A percentile compares a stretch with the other conserved stretches of the same genome.
phyloP scores from a whole-genome alignment of 2,329 filamentous ascomycete species.

The Sclerotiophoma versabilis region DNA sequence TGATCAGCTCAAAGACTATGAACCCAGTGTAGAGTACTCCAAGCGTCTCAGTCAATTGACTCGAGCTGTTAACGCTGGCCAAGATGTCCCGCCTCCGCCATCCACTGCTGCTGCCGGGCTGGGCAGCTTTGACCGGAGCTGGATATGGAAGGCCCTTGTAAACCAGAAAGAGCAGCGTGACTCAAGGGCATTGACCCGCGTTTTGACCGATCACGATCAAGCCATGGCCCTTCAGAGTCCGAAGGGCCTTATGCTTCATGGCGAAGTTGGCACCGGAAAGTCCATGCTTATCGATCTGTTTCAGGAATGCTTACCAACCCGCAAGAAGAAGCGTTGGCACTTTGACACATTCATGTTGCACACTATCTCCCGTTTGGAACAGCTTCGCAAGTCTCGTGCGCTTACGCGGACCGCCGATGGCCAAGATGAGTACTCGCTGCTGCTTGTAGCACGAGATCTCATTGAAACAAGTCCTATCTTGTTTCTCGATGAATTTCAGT shows the following conservation, averaged over 20 bases:
- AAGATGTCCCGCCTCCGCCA: conserved; percentile 45
- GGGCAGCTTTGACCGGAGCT: conserved; percentile 36
- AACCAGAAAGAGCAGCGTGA: conserved; percentile 61
- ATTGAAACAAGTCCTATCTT: conserved; percentile 77
- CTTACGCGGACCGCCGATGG: conserved; percentile 21
- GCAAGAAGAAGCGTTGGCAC: conserved; percentile 77
- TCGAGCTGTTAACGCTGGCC: conserved; percentile 46
- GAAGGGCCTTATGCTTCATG: conserved; percentile 76
- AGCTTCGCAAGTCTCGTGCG: conserved; percentile 59
- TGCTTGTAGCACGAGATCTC: conserved; percentile 78
- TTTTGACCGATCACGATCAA: conserved; percentile 74
- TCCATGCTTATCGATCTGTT: conserved; percentile 85
- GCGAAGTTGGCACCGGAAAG: conserved; percentile 84
- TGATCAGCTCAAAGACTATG: conserved; percentile 77
- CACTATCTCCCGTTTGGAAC: conserved; percentile 74
- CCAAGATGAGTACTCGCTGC: conserved; percentile 69
- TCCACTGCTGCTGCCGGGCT: conserved; percentile 19
- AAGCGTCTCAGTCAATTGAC: conserved; percentile 69
- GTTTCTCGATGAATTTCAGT: conserved; percentile 84
- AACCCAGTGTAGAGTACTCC: conserved; percentile 73
- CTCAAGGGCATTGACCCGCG: conserved; percentile 68
- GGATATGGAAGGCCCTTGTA: conserved; percentile 65
- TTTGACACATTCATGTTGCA: conserved; percentile 90
- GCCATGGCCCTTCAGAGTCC: conserved; percentile 76
- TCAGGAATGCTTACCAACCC: conserved; percentile 77